Evolutionary conservation across 169 alveolate genomes (phyloP), one percentile per base, ranked within the genome.

Genomic region (Miamiensis avidus): DNA sequence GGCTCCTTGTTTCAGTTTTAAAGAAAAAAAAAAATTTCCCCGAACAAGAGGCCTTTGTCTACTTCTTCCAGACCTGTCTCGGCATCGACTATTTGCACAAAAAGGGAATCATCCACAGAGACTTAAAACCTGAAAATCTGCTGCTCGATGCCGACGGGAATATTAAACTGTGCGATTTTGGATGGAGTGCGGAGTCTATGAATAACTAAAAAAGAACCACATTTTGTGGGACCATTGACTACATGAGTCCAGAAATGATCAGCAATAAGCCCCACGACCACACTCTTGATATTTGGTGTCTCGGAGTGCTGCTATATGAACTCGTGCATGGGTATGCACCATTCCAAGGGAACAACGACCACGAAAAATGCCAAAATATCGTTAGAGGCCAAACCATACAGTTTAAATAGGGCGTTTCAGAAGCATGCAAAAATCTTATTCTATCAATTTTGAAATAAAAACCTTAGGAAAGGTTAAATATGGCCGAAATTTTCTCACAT

Each of bases 161-260:
- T 31, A 79, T 85, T 0, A 85, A 85, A 78, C 34, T 85, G 0
- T 85, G 89, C 49, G 89, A 85, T 74, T 85, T 85, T 79, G 89
- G 89, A 26, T 85, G 89, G 89, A 78, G 86, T 79, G 89, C 89
- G 31, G 89, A 85, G 74, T n/a, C 82, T 32, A 78, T 82, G 33
- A 74, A 89, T 33, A 64, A 78, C 26, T 85, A 88, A 74, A 83
- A 85, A 30, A 88, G 96, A 73, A 89, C 75, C 16, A 96, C 98
- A 25, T 96, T 94, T 85, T 96, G 98, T 81, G 98, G 98, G 0
- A 96, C 98, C 1, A 84, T 93, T 31, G 98, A 96, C 77, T 96
- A 96, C 74, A 96, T 96, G 98, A 95, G 97, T 31, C 98, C 98
- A 26, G 98, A 96, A 89, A 96, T 96, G 96, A 77, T 96, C 33